Percentiles rank a stretch among this genome's conserved stretches.
Conservation (phyloP, 2,329 filamentous ascomycete genomes). For the Fusarium cicatricum region DNA sequence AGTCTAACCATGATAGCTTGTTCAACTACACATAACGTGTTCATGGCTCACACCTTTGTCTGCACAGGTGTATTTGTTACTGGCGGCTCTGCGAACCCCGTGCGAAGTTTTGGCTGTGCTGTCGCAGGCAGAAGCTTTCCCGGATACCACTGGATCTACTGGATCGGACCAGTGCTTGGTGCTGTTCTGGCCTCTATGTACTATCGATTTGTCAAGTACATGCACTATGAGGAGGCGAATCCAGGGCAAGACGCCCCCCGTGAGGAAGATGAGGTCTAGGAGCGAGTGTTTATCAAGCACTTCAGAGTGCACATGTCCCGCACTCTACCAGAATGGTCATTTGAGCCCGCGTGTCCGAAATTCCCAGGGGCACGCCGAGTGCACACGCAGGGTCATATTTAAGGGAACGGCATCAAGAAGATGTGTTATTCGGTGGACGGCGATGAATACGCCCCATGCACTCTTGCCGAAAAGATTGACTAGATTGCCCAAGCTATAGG, state of each 20-base stretch:
- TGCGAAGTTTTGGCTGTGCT: conserved; percentile 56
- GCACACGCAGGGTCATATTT: no score
- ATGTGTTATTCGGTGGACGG: no score
- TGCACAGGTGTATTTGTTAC: conserved; percentile 43
- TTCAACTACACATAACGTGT: conserved; percentile 15
- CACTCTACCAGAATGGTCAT: no score
- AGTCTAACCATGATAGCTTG: background rate
- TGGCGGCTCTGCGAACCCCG: conserved; percentile 55
- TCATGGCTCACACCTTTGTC: conserved; percentile 38
- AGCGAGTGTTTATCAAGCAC: no score
- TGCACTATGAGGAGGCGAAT: conserved; percentile 58
- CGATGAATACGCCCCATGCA: no score
- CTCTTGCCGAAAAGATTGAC: no score
- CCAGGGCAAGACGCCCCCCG: conserved; percentile 47
- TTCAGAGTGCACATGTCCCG: no score
- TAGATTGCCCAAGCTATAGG: no score
- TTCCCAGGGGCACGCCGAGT: no score
- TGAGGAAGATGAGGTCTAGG: background rate
- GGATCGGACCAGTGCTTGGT: conserved; percentile 59
- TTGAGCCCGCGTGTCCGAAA: no score
- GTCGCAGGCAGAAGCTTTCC: conserved; percentile 50
- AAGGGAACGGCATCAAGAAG: no score
- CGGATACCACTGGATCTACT: conserved; percentile 59
- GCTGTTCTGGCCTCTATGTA: conserved; percentile 54
- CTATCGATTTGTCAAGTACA: conserved; percentile 56